Evolutionary conservation across 2,329 filamentous ascomycete genomes (phyloP).

Genomic region (Nemania sp.): DNA sequence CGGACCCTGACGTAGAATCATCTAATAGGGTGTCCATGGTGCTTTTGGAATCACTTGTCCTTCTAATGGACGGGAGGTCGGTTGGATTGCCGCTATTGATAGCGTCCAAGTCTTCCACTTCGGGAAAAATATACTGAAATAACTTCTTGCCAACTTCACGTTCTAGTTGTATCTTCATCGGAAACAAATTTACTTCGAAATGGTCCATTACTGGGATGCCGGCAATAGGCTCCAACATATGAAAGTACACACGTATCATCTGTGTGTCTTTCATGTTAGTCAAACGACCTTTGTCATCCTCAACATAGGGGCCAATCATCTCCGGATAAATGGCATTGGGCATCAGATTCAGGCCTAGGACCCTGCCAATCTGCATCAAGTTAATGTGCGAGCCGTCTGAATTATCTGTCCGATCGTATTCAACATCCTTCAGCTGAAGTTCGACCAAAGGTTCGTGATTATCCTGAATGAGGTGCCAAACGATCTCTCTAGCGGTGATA

Average conservation of each 20-base stretch:
- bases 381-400: slow-evolving; percentile 97
- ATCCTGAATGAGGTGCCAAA: slow-evolving; percentile 95
- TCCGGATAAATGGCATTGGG: slow-evolving; percentile 93
- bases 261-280: slow-evolving; percentile 73
- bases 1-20: slow-evolving; percentile 55
- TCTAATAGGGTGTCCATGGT: slow-evolving; percentile 62
- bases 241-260: slow-evolving; percentile 96
- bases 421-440: slow-evolving; percentile 88
- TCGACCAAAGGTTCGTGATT: slow-evolving; percentile 90
- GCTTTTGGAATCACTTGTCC: slow-evolving; percentile 58
- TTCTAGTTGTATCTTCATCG: slow-evolving; percentile 93
- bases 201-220: slow-evolving; percentile 97
- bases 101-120: slow-evolving; percentile 69
- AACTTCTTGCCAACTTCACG: slow-evolving; percentile 91
- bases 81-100: slow-evolving; percentile 58
- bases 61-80: slow-evolving; percentile 70
- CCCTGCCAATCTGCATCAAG: slow-evolving; percentile 85
- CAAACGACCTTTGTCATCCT: slow-evolving; percentile 68
- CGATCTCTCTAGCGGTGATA: slow-evolving; percentile 93
- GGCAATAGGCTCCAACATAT: slow-evolving; percentile 97
- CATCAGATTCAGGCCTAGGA: slow-evolving; percentile 90
- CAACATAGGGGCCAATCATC: slow-evolving; percentile 91
- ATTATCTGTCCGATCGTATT: slow-evolving; percentile 96
- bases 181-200: slow-evolving; percentile 94
- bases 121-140: slow-evolving; percentile 98